Conservation (phyloP, 805 yeast species). For the Teunomyces panamensis region DNA sequence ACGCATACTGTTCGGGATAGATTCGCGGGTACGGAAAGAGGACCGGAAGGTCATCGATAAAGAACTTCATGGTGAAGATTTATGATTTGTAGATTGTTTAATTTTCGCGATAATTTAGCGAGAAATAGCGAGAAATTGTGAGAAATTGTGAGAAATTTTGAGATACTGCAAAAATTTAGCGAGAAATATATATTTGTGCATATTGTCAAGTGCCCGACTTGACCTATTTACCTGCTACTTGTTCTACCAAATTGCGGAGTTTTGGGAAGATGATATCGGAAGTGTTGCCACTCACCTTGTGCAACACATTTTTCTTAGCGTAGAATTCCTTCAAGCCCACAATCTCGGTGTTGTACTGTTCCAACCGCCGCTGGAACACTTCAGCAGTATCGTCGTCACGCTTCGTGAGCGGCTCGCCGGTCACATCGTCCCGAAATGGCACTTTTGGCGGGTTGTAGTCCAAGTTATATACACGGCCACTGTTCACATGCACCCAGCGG, state of each 20-base stretch:
- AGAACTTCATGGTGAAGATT: slow-evolving; percentile 56
- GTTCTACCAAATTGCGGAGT: slow-evolving; percentile 37
- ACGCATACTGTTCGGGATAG: slow-evolving; percentile 97
- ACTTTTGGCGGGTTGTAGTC: slow-evolving; percentile 87
- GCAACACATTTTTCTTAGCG: slow-evolving; percentile 38
- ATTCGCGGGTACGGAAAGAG: slow-evolving; percentile 94
- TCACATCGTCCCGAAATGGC: slow-evolving; percentile 78
- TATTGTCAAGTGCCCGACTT: too few relatives aligned
- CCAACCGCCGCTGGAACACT: slow-evolving; percentile 66
- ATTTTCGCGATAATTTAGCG: not conserved
- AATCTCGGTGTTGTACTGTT: slow-evolving; percentile 55
- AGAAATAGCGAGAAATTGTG: not conserved
- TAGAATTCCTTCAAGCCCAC: slow-evolving; percentile 69
- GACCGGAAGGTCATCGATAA: slow-evolving; percentile 92
- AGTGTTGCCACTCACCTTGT: slow-evolving; percentile 68
- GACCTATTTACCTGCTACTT: not conserved
- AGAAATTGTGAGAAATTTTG: not conserved
- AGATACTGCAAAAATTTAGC: not conserved
- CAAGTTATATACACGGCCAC: slow-evolving; percentile 84
- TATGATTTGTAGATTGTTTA: too few relatives aligned
- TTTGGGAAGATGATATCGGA: slow-evolving; percentile 84
- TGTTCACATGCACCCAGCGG: slow-evolving; percentile 78
- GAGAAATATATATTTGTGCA: not conserved
- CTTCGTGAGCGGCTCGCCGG: slow-evolving; percentile 81
- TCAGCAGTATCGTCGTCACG: slow-evolving; percentile 81